Conservation (phyloP, 129 eudicot genomes). For the Centella asiatica region DNA sequence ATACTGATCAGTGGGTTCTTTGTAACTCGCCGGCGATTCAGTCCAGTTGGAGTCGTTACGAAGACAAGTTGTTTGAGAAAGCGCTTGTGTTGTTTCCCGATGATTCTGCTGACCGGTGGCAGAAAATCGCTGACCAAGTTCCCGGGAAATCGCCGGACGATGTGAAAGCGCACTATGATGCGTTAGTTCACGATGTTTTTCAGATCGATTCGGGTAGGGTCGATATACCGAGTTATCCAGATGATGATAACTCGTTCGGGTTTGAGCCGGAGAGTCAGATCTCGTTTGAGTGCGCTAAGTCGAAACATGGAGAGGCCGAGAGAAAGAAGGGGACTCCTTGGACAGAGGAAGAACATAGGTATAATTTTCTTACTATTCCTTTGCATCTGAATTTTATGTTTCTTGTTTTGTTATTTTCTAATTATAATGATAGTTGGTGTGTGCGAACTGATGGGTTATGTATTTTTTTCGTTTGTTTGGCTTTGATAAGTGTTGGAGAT, state of each 20-base stretch:
- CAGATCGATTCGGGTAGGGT: constrained; percentile 81
- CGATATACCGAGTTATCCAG: constrained; percentile 57
- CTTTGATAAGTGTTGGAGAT: no score
- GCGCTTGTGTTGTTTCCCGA: constrained; percentile 58
- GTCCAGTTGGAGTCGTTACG: constrained; percentile 46
- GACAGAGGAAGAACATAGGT: constrained; percentile 97
- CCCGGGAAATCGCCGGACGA: constrained; percentile 59
- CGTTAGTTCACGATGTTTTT: constrained; percentile 42
- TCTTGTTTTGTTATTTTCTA: neutral
- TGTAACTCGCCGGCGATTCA: constrained; percentile 5
- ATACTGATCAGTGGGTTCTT: neutral
- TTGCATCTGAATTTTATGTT: neutral
- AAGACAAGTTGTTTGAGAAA: constrained; percentile 69
- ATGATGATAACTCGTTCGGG: constrained; percentile 43
- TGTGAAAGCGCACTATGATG: constrained; percentile 54
- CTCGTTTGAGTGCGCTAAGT: constrained; percentile 49
- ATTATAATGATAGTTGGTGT: neutral
- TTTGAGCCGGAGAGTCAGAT: constrained; percentile 57
- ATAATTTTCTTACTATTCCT: neutral
- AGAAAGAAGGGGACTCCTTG: constrained; percentile 91
- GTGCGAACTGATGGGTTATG: no score
- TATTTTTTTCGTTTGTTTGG: no score
- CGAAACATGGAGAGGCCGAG: constrained; percentile 41
- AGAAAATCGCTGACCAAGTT: constrained; percentile 43
- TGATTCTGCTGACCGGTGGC: constrained; percentile 54